These are phyloP conservation scores for Aspergillus sp. DNA, from an alignment of 2,329 filamentous ascomycete species.

Conservation along the genomic window DNA sequence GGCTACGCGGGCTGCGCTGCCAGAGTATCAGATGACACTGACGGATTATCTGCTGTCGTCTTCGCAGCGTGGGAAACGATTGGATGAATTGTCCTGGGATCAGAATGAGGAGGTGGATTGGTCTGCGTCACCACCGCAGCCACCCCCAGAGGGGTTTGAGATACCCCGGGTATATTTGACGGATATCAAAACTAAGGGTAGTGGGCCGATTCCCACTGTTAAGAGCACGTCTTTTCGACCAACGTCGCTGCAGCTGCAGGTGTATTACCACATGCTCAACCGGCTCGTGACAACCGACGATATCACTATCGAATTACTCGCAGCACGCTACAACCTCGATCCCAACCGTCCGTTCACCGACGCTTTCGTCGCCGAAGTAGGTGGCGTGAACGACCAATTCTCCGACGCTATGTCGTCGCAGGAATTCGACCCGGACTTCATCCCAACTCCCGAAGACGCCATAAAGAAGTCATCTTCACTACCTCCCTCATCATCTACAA, in stretches of 20 bases:
- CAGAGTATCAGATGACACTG: slow-evolving; percentile 41
- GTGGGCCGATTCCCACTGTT: slow-evolving; percentile 54
- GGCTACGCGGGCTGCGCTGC: slow-evolving; percentile 29
- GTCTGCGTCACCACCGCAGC: slow-evolving; percentile 10
- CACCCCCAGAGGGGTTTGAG: slow-evolving; percentile 15
- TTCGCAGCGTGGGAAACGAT: slow-evolving; percentile 27
- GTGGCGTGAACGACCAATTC: slow-evolving; percentile 61
- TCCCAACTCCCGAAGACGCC: slow-evolving; percentile 18
- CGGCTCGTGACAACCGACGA: slow-evolving; percentile 60
- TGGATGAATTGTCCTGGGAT: slow-evolving; percentile 25
- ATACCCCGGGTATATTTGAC: slow-evolving; percentile 60
- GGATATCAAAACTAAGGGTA: slow-evolving; percentile 77
- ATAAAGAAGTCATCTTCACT: slow-evolving; percentile 4
- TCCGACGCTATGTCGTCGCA: slow-evolving; percentile 41
- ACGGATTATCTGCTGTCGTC: slow-evolving; percentile 39
- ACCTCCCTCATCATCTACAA: slow-evolving; percentile 9
- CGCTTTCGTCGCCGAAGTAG: slow-evolving; percentile 68
- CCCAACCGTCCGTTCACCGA: slow-evolving; percentile 64
- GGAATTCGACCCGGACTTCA: slow-evolving; percentile 22
- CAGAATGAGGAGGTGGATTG: slow-evolving; percentile 6
- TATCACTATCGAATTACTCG: slow-evolving; percentile 62
- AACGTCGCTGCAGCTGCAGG: slow-evolving; percentile 76
- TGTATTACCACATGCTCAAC: slow-evolving; percentile 81
- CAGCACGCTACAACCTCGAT: slow-evolving; percentile 65
- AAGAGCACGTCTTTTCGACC: slow-evolving; percentile 60